Conservation (phyloP, 225 moss, liverwort and hornwort genomes). For the Bryoerythrophyllum caledonicum region DNA sequence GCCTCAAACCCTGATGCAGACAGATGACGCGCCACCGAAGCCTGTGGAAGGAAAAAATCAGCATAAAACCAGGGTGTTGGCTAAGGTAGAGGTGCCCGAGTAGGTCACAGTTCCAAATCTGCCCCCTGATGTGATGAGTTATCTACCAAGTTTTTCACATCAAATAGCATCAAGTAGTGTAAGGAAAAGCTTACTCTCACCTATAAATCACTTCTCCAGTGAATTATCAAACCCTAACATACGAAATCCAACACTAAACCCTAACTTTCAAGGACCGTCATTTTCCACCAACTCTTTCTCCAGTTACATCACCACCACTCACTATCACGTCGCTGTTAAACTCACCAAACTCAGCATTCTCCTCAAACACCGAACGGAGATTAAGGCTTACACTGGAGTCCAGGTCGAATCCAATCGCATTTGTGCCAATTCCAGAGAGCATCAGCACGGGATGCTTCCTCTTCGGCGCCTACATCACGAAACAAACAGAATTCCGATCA, state of each 20-base stretch:
- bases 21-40: conserved; percentile 83
- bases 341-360: conserved; percentile 5
- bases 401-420: conserved; percentile 90
- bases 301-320: not conserved
- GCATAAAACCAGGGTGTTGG: not conserved
- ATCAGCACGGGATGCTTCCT: conserved; percentile 90
- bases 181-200: no score
- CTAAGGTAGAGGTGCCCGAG: no score
- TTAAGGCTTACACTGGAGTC: conserved; percentile 66
- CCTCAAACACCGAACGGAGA: conserved; percentile 11
- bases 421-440: conserved; percentile 97
- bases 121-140: no score
- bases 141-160: no score
- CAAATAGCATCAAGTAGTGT: no score
- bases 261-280: conserved; percentile 11
- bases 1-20: conserved; percentile 87
- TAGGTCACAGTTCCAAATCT: no score
- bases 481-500: not conserved
- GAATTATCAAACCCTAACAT: no score
- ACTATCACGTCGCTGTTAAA: not conserved
- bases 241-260: conserved; percentile 4
- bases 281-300: conserved; percentile 4
- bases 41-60: conserved; percentile 50
- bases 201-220: not conserved
- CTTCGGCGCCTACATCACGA: conserved; percentile 64